phyloP scores from a whole-genome alignment of 495 filamentous ascomycete genomes.

The Penicillium cinerascens region DNA sequence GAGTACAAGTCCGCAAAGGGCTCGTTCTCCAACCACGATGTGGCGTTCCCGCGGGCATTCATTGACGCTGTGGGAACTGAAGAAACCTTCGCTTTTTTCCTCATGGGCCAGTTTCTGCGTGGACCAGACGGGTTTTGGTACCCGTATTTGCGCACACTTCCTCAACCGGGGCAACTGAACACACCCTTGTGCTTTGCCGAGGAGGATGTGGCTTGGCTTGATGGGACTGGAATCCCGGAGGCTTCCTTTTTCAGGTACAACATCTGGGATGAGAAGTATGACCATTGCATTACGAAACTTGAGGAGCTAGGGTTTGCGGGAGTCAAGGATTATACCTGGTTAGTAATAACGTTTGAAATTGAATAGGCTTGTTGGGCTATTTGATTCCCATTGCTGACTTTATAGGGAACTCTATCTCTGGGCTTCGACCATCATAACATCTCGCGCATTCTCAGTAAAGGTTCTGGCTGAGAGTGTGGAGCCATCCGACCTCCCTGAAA shows the following conservation, averaged over 20 bases:
- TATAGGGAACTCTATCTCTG: constrained; percentile 60
- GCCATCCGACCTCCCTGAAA: constrained; percentile 29
- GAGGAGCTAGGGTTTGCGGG: constrained; percentile 30
- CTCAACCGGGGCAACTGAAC: constrained; percentile 49
- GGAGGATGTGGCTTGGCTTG: constrained; percentile 55
- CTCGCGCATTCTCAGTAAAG: constrained; percentile 51
- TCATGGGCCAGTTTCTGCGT: constrained; percentile 54
- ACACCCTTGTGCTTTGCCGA: constrained; percentile 58
- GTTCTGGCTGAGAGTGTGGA: constrained; percentile 40
- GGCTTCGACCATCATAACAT: constrained; percentile 61
- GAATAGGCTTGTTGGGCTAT: neutral
- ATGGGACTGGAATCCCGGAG: constrained; percentile 55
- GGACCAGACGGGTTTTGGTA: constrained; percentile 54
- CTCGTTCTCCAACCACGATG: constrained; percentile 34
- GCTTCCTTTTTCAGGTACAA: constrained; percentile 41
- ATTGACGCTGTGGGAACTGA: constrained; percentile 35
- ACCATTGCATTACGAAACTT: constrained; percentile 35
- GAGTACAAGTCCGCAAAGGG: constrained; percentile 17
- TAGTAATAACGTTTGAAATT: constrained; percentile 10
- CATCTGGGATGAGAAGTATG: constrained; percentile 51
- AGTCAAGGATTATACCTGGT: constrained; percentile 43
- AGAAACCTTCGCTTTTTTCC: constrained; percentile 48
- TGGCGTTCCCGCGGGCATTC: constrained; percentile 33
- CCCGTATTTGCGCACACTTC: constrained; percentile 58
- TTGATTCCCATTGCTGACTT: constrained; percentile 10